phyloP scores from a whole-genome alignment of 75 land plant genomes.

The Sequoia sempervirens region DNA sequence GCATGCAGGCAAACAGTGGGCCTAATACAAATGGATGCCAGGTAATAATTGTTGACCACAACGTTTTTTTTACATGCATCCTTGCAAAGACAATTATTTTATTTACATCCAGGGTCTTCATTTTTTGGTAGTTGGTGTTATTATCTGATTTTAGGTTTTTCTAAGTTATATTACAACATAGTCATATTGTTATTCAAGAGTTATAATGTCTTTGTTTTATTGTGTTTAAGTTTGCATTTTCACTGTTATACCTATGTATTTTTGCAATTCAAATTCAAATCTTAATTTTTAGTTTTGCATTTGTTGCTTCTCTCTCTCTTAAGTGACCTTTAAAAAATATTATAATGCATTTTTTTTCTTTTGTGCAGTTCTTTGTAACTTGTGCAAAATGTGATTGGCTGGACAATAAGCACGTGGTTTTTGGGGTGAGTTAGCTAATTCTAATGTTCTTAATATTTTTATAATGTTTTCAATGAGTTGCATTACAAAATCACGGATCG shows the following conservation, averaged over 20 bases:
- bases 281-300: not conserved
- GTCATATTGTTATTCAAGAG: not conserved
- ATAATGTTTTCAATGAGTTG: conserved; percentile 1
- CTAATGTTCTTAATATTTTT: not conserved
- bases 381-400: conserved; percentile 83
- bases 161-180: not conserved
- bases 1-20: conserved; percentile 91
- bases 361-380: conserved; percentile 75
- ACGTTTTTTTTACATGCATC: not conserved
- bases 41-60: conserved; percentile 31
- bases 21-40: conserved; percentile 92
- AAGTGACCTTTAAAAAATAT: not conserved
- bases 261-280: not conserved
- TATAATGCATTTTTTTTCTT: not conserved
- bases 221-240: not conserved
- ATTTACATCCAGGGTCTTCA: not conserved
- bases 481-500: conserved; percentile 31
- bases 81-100: not conserved
- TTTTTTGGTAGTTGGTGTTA: not conserved
- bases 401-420: conserved; percentile 82
- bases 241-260: not conserved
- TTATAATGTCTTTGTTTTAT: not conserved
- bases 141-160: not conserved
- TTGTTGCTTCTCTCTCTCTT: not conserved
- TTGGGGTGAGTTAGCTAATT: conserved; percentile 51